Percentiles rank a stretch among this genome's conserved stretches.
Evolutionary conservation across 1,284 basidiomycete species (phyloP).

Genomic region (Thelephora terrestris): DNA sequence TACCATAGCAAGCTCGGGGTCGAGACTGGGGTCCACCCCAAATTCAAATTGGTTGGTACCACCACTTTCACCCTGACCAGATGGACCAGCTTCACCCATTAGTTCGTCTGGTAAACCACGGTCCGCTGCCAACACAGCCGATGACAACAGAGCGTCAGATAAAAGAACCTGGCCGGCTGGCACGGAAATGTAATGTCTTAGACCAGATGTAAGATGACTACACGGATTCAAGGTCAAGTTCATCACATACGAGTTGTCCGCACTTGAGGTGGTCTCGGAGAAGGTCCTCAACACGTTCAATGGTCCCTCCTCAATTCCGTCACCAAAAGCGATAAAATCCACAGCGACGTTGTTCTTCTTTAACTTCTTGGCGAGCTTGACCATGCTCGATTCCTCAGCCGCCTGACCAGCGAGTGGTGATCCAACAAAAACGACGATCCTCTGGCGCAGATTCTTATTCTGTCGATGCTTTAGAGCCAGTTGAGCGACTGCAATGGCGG

Average conservation of each 20-base stretch:
- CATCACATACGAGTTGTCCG: conserved; percentile 69
- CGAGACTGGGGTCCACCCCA: conserved; percentile 89
- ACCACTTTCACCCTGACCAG: conserved; percentile 27
- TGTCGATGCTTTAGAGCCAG: conserved; percentile 96
- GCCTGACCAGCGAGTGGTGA: conserved; percentile 69
- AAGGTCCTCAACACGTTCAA: conserved; percentile 61
- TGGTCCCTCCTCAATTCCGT: conserved; percentile 59
- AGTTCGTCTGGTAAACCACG: conserved; percentile 63
- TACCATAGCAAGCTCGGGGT: conserved; percentile 97
- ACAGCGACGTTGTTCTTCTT: conserved; percentile 99
- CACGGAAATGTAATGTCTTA: conserved; percentile 79
- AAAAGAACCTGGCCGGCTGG: conserved; percentile 73
- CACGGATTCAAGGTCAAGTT: not conserved
- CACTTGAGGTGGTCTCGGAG: conserved; percentile 67
- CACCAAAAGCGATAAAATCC: conserved; percentile 80
- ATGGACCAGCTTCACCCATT: conserved; percentile 41
- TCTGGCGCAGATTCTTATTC: conserved; percentile 96
- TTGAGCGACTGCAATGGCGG: conserved; percentile 88
- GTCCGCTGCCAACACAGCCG: conserved; percentile 77
- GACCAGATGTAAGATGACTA: not conserved
- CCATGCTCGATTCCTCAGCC: conserved; percentile 66
- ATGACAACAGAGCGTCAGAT: conserved; percentile 77
- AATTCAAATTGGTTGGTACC: conserved; percentile 68
- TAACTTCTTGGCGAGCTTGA: conserved; percentile 89
- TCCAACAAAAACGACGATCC: conserved; percentile 89